These are phyloP conservation scores for sunflower (Helianthus annuus) DNA, from an alignment of 129 eudicot genomes.

Conservation along the genomic window DNA sequence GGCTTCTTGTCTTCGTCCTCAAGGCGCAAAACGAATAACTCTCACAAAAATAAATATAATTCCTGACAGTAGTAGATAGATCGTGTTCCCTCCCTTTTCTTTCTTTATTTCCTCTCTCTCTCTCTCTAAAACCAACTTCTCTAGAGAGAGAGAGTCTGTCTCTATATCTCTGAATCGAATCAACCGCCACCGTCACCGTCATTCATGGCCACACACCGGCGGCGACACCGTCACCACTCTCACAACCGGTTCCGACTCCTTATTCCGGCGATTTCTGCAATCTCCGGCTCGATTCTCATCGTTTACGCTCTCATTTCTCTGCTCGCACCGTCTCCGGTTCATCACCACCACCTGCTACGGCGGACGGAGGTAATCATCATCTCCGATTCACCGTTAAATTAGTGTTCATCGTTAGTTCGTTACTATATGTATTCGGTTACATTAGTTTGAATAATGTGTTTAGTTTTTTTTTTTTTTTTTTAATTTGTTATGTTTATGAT, in stretches of 20 bases:
- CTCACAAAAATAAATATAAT: constrained; percentile 18
- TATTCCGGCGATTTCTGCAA: constrained; percentile 44
- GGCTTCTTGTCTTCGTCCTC: constrained; percentile 38
- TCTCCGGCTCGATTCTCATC: constrained; percentile 56
- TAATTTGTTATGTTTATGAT: not conserved
- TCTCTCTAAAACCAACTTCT: constrained; percentile 3
- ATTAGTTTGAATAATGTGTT: constrained; percentile 6
- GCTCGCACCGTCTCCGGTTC: constrained; percentile 68
- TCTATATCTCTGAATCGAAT: too few species aligned
- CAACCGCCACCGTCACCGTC: constrained; percentile 1
- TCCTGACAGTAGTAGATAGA: constrained; percentile 41
- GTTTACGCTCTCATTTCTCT: constrained; percentile 54
- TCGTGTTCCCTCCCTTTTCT: constrained; percentile 52
- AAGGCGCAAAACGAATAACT: constrained; percentile 34
- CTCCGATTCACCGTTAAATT: not conserved
- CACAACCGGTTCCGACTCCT: constrained; percentile 41
- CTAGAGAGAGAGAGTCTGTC: constrained; percentile 12
- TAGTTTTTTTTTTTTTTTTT: not conserved
- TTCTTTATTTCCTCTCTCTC: constrained; percentile 30
- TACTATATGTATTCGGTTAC: constrained; percentile 7
- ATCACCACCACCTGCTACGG: constrained; percentile 36
- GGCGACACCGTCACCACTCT: constrained; percentile 38
- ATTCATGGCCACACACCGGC: constrained; percentile 61
- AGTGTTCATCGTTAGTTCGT: not conserved
- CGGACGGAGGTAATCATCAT: constrained; percentile 31